Percentiles rank a stretch among this genome's conserved stretches.
Evolutionary conservation across 495 filamentous ascomycete species (phyloP).

Genomic region (Aspergillus affinis): DNA sequence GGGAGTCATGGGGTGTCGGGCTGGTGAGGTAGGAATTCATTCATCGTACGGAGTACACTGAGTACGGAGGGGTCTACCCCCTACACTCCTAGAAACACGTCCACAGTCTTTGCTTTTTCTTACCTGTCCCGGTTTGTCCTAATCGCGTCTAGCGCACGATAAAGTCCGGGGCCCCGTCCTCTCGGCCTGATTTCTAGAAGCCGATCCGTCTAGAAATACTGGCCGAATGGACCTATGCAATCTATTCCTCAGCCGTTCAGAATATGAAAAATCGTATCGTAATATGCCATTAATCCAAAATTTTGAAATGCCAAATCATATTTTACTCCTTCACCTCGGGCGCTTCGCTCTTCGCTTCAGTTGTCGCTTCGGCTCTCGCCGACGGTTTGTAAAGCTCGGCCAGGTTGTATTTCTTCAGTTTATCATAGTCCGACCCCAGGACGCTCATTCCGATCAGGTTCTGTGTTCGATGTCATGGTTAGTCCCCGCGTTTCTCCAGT

Average conservation of each 20-base stretch:
- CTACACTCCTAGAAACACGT: no score
- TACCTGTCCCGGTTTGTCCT: no score
- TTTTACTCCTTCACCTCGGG: neutral
- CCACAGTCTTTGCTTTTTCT: no score
- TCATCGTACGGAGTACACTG: no score
- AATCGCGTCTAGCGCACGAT: no score
- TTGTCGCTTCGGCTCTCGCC: constrained; percentile 4
- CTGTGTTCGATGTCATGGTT: constrained; percentile 34
- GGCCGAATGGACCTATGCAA: no score
- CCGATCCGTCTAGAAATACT: no score
- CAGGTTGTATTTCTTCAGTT: constrained; percentile 70
- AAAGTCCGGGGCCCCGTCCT: no score
- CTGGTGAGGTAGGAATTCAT: no score
- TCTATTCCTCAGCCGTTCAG: no score
- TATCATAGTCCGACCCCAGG: constrained; percentile 66
- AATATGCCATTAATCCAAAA: neutral
- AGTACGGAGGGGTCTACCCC: neutral
- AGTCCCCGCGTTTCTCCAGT: constrained; percentile 9
- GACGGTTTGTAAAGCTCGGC: constrained; percentile 61
- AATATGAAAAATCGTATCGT: no score
- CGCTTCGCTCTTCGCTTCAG: neutral
- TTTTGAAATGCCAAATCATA: neutral
- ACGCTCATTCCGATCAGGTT: constrained; percentile 80
- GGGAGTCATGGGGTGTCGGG: neutral
- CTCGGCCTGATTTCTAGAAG: no score